Base-by-base conservation (phyloP, 768 basidiomycete species). In the Naganishia onofrii region DNA sequence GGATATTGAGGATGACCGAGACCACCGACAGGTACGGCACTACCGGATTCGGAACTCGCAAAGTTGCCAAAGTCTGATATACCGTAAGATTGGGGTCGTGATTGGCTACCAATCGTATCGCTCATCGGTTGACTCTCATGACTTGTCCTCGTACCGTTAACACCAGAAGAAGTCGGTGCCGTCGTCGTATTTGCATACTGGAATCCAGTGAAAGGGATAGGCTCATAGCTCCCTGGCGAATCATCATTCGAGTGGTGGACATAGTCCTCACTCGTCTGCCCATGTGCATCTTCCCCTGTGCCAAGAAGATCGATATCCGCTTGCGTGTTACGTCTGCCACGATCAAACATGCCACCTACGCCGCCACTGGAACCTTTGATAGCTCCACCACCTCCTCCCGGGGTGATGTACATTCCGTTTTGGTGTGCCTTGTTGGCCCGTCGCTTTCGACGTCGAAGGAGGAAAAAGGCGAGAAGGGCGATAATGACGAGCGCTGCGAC, bases 401-500 rank as follows among this genome's bases (percentile, higher is more conserved):
- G 36, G 5, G 36, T 31, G 15, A 57, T 57, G 19, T 34, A 63
- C 23, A 26, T 60, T 65, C 23, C 36, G 12, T 32, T 57, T 23
- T 63, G 56, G 8, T 63, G 26, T 12, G 66, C 36, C 36, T 67
- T 70, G 6, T 74, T 52, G 13, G 69, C 68, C 26, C 73, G 71
- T 29, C 74, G 65, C 29, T 66, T 69, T 31, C 73, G 64, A 29
- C 76, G 73, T 29, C 80, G 69, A 8, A 73, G 28, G 70, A 79
- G 80, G 74, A 73, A 79, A 70, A 78, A 77, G 5, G 76, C 70
- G 26, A 82, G 70, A 4, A 82, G n/a, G 8, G 68, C 75, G 31
- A 82, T 75, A 19, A 82, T 71, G 42, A 80, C 60, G 15, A 82
- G 71, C 32, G 76, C 77, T 6, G 76, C 77, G 23, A 82, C 75